Conservation (phyloP, 2,329 filamentous ascomycete genomes). For the Ampelomyces quisqualis region DNA sequence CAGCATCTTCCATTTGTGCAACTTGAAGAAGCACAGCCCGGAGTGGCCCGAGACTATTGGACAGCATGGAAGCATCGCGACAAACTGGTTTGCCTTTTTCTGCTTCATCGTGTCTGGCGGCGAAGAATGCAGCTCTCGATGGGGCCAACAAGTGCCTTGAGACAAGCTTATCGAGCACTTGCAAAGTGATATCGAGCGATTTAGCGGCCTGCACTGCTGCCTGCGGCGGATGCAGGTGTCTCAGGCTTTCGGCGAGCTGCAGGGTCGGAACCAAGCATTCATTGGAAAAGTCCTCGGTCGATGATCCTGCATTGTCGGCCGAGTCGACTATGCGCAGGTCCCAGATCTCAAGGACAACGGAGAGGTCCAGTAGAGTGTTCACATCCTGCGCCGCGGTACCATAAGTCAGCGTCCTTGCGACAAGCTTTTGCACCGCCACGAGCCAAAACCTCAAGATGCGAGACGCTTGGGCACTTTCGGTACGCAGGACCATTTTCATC, state of each 20-base stretch:
- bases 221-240: conserved; percentile 4
- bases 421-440: conserved; percentile 21
- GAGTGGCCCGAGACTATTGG: conserved; percentile 27
- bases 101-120: conserved; percentile 9
- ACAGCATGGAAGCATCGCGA: conserved; percentile 18
- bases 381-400: background rate
- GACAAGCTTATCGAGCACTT: conserved; percentile 40
- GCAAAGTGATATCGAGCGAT: conserved; percentile 14
- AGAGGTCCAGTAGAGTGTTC: conserved; percentile 20
- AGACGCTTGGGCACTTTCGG: conserved; percentile 39
- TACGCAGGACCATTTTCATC: conserved; percentile 40
- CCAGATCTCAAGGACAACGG: conserved; percentile 36
- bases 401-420: conserved; percentile 3
- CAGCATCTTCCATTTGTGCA: conserved; percentile 33
- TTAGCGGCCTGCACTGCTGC: too few species aligned
- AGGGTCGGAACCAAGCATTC: conserved; percentile 41
- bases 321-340: conserved; percentile 32
- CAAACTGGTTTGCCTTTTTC: conserved; percentile 1
- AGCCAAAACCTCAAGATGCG: conserved; percentile 43
- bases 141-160: conserved; percentile 48
- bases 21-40: conserved; percentile 35
- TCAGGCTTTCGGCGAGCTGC: conserved; percentile 26
- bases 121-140: conserved; percentile 42
- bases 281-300: conserved; percentile 41
- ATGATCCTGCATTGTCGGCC: conserved; percentile 30